Percentiles rank a stretch among this genome's conserved stretches.
phyloP scores from a whole-genome alignment of 2,329 filamentous ascomycete species.

The Beauveria asiatica region DNA sequence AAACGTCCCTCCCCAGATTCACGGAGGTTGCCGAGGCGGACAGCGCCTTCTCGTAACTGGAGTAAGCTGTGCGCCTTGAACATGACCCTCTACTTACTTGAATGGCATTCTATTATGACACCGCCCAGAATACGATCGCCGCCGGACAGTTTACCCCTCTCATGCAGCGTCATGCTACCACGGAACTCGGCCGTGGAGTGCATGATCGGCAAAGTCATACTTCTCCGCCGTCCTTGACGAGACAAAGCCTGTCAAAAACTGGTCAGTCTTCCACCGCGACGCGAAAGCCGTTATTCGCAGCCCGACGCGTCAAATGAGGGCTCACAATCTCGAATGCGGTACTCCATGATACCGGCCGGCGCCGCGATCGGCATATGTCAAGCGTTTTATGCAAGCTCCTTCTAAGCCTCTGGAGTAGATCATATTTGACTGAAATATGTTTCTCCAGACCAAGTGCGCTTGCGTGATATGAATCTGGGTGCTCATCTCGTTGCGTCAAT shows the following conservation, averaged over 20 bases:
- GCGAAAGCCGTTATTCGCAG: neutral
- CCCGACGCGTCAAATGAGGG: neutral
- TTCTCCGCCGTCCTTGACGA: neutral
- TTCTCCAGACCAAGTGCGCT: neutral
- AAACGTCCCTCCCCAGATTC: neutral
- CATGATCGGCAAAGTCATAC: neutral
- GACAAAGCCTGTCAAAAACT: neutral
- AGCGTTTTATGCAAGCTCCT: neutral
- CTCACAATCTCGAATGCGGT: neutral
- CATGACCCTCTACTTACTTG: neutral
- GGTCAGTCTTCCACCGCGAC: neutral
- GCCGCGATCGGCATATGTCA: slow-evolving; percentile 1
- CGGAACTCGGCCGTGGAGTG: neutral
- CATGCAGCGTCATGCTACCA: neutral
- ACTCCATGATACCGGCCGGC: neutral
- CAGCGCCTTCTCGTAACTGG: neutral
- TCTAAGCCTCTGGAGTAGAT: neutral
- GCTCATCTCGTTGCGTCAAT: neutral
- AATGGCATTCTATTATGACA: slow-evolving; percentile 7
- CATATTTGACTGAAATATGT: neutral
- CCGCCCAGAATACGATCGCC: neutral
- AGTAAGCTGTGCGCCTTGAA: neutral
- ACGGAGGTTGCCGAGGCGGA: neutral
- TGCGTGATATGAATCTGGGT: slow-evolving; percentile 1
- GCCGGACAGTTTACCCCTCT: neutral